phyloP scores from a whole-genome alignment of 2,329 filamentous ascomycete genomes.

The Sarocladiaceae sp. region DNA sequence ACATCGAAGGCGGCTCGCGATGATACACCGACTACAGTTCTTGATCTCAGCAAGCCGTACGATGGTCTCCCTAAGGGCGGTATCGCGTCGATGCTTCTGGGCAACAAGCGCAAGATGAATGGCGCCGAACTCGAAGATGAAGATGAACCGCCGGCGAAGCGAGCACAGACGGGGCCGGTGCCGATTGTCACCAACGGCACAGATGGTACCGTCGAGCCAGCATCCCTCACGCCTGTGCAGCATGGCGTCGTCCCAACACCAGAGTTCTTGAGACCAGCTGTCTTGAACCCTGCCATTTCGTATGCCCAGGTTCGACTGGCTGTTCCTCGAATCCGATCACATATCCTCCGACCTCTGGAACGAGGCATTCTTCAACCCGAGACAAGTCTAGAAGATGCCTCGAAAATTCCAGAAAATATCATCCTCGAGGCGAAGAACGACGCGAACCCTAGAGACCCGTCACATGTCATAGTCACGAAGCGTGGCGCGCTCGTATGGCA shows the following conservation, averaged over 20 bases:
- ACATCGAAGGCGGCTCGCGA: constrained; percentile 51
- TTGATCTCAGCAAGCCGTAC: constrained; percentile 90
- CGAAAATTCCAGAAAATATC: constrained; percentile 60
- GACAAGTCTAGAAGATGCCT: constrained; percentile 51
- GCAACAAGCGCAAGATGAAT: constrained; percentile 83
- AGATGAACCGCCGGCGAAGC: constrained; percentile 44
- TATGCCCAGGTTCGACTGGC: constrained; percentile 80
- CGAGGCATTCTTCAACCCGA: constrained; percentile 51
- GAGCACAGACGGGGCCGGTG: constrained; percentile 60
- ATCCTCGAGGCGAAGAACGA: constrained; percentile 89
- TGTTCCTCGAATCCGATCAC: constrained; percentile 76
- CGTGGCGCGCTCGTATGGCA: constrained; percentile 82
- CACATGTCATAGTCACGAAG: constrained; percentile 74
- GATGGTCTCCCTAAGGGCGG: constrained; percentile 90
- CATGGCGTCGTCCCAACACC: constrained; percentile 63
- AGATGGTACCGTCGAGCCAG: constrained; percentile 67
- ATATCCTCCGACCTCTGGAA: constrained; percentile 78
- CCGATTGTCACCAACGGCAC: constrained; percentile 70
- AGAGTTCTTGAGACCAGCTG: constrained; percentile 80
- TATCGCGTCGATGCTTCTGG: constrained; percentile 75
- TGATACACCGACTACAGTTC: constrained; percentile 71
- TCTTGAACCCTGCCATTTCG: constrained; percentile 74
- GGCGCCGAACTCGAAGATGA: constrained; percentile 72
- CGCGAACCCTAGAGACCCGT: constrained; percentile 68
- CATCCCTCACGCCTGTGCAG: constrained; percentile 52